Evolutionary conservation across 2,329 filamentous ascomycete genomes (phyloP), one percentile per base, ranked within the genome.

Genomic region (Penicillium sp.): DNA sequence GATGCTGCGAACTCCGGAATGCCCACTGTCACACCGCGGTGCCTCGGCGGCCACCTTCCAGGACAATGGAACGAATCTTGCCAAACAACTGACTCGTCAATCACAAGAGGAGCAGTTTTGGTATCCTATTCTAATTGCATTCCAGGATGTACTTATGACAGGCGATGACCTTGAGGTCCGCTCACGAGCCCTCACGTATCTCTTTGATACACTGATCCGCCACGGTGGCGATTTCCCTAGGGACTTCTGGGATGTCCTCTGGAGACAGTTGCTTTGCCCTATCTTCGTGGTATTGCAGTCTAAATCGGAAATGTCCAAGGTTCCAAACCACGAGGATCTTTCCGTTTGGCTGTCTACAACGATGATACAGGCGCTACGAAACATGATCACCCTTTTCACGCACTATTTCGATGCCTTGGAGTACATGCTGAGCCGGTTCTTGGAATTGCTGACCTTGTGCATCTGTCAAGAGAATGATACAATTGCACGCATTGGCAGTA

Each of bases 401-500:
- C 95, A 99, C 74, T 99, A 97, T 74, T 99, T 99, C 61, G 90
- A 95, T 55, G 87, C 91, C 0, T 78, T 99, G 9, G 91, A 97
- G 75, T 96, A 96, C 70, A 99, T 99, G 94, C 83, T 99, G 16
- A 91, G 97, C 72, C 84, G 94, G n/a, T 97, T 99, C 72, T 77
- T 99, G 35, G 93, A 97, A 72, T 83, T 99, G 18, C 79, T 99
- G 10, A 92, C 91, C 3, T 83, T 99, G 10, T 99, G 94, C 70
- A 99, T 99, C 59, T 97, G 93, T 70, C 94, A 99, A 73, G 94
- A 99, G 70, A 99, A 99, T 66, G 94, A 99, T 68, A 99, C 95
- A 0, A 93, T 99, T 61, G 95, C 94, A 2, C 85, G 95, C 23
- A 99, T 99, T 65, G 94, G 94, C 48, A 97, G 93, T 78, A 99